Evolutionary conservation across 179 eudicot species (phyloP), one percentile per base, ranked within the genome.

Genomic region (Pouteria campechiana): DNA sequence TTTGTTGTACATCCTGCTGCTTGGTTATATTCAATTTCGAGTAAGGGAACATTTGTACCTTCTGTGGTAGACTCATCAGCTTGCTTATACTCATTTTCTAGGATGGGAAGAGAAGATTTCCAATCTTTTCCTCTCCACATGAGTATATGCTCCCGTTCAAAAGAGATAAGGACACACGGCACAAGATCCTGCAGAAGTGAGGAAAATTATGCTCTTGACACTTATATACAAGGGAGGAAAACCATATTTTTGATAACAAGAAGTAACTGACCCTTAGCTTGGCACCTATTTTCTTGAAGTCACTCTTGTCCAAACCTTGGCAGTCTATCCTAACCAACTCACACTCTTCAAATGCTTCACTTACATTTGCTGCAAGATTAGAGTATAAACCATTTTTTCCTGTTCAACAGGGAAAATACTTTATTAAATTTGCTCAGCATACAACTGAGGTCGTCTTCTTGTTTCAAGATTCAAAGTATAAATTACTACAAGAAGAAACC

Each of bases 311-410:
- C 72, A 89, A 32, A 36, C 98, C 95, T 68, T 85, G 74, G 54
- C 95, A 90, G 45, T 85, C 64, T 27, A 90, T 71, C 33, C 87
- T 64, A 32, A 76, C 98, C 67, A 90, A 43, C 39, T 89, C 93
- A 58, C 95, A 89, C 25, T 83, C 86, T 74, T 85, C 95, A 63
- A 89, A 89, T 59, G 97, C 97, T 70, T 89, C 97, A 41, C 58
- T 74, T n/a, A 89, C 87, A 63, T 73, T 44, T 32, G 64, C 64
- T 11, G 54, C 87, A 22, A 85, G 78, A 56, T 64, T 55, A 53
- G 55, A 55, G 41, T 89, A 85, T 28, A 85, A 86, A 27, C 95
- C 95, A 46, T 89, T 89, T 67, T 85, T 89, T 5, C 78, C 97
- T 89, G 68, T 41, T 58, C 53, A 25, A 42, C 5, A 33, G 25